Conservation (phyloP, 2,329 filamentous ascomycete species). For the Verticillium longisporum region DNA sequence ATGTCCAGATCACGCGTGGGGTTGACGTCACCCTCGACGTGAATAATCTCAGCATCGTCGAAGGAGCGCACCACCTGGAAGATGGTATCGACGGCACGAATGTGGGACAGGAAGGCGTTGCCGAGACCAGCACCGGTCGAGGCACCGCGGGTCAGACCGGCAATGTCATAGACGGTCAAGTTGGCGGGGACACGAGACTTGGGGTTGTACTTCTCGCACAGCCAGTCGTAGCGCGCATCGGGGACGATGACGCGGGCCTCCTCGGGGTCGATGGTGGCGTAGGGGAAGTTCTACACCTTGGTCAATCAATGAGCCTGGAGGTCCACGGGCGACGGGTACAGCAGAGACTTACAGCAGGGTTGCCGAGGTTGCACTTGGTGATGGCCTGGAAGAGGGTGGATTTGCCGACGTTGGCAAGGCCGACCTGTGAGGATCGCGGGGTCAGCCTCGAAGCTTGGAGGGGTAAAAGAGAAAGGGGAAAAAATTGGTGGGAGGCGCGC, state of each 20-base stretch:
- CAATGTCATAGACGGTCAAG: constrained; percentile 97
- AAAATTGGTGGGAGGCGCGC: not conserved
- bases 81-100: constrained; percentile 95
- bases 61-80: constrained; percentile 97
- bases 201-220: constrained; percentile 93
- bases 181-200: constrained; percentile 97
- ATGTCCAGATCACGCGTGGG: constrained; percentile 91
- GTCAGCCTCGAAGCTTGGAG: not conserved
- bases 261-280: constrained; percentile 98
- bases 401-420: constrained; percentile 98
- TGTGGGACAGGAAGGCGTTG: constrained; percentile 97
- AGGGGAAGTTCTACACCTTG: constrained; percentile 77
- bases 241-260: constrained; percentile 96
- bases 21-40: constrained; percentile 98
- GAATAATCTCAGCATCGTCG: constrained; percentile 98
- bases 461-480: not conserved
- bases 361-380: constrained; percentile 94
- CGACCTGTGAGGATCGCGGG: constrained; percentile 49
- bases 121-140: constrained; percentile 96
- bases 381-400: constrained; percentile 99
- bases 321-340: constrained; percentile 16
- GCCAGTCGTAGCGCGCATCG: constrained; percentile 93
- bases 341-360: constrained; percentile 70
- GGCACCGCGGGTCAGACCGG: constrained; percentile 89
- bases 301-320: constrained; percentile 20